These are phyloP conservation scores for Aspergillus panamensis DNA, from an alignment of 495 filamentous ascomycete genomes.

Conservation along the genomic window DNA sequence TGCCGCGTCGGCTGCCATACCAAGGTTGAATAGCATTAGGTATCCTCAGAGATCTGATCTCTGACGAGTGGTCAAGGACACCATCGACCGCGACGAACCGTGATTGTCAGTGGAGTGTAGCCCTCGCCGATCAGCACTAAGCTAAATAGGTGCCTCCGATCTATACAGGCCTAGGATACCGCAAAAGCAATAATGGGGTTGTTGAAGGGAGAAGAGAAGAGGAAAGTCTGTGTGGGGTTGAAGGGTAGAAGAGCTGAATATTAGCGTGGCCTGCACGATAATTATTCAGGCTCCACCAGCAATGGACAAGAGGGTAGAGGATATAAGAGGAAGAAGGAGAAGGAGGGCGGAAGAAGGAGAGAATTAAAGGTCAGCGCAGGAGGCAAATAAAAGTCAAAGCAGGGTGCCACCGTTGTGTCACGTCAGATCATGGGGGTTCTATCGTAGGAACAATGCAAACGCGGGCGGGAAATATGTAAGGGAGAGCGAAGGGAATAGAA, in stretches of 20 bases:
- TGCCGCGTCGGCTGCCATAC: conserved; percentile 51
- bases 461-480: conserved; percentile 11
- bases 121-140: not conserved
- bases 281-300: not conserved
- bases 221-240: not conserved
- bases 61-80: conserved; percentile 10
- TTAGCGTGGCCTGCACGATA: conserved; percentile 13
- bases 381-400: not conserved
- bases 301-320: not conserved
- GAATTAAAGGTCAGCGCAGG: conserved; percentile 7
- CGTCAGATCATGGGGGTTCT: conserved; percentile 2
- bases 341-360: not conserved
- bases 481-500: conserved; percentile 3
- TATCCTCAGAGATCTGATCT: conserved; percentile 17
- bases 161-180: not conserved
- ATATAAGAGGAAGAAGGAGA: conserved; percentile 1
- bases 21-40: conserved; percentile 49
- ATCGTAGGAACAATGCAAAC: conserved; percentile 3
- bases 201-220: not conserved
- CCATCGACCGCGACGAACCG: conserved; percentile 18
- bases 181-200: not conserved
- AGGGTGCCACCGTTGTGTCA: conserved; percentile 14
- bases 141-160: not conserved
- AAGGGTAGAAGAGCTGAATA: not conserved
- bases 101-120: not conserved